Percentiles rank a stretch among this genome's conserved stretches.
These are phyloP conservation scores for Paracamarosporium sp. DNA, from an alignment of 2,329 filamentous ascomycete genomes.

Conservation along the genomic window DNA sequence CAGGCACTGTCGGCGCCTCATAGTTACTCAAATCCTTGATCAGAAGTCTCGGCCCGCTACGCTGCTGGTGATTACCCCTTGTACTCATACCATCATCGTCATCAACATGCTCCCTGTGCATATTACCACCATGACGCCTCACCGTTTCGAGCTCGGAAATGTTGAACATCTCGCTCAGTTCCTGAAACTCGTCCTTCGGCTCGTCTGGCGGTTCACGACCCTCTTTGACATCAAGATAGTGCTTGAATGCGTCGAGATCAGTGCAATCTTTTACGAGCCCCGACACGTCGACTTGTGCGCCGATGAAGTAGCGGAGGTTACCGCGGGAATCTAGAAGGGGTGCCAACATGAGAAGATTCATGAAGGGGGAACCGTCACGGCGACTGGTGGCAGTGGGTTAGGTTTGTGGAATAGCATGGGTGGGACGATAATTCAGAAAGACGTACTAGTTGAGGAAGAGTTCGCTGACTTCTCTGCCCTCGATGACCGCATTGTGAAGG, in stretches of 20 bases:
- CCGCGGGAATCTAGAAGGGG: conserved; percentile 73
- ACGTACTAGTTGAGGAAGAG: conserved; percentile 76
- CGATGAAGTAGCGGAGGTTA: conserved; percentile 71
- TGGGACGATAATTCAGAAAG: neutral
- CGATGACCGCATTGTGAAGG: conserved; percentile 65
- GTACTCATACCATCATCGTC: conserved; percentile 50
- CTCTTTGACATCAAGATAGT: conserved; percentile 51
- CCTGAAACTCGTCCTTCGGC: conserved; percentile 68
- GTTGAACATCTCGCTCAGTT: conserved; percentile 74
- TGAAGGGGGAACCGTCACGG: conserved; percentile 77
- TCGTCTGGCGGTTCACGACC: conserved; percentile 34
- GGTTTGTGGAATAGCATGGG: neutral
- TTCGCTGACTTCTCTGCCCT: conserved; percentile 74
- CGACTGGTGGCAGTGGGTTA: conserved; percentile 55
- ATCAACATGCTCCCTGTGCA: conserved; percentile 63
- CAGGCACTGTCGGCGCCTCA: conserved; percentile 27
- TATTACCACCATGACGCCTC: conserved; percentile 66
- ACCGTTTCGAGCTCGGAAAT: conserved; percentile 70
- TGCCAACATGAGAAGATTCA: conserved; percentile 78
- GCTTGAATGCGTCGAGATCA: conserved; percentile 68
- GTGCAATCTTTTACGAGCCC: conserved; percentile 71
- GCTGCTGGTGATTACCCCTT: neutral
- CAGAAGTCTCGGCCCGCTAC: conserved; percentile 51
- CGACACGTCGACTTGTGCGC: conserved; percentile 75
- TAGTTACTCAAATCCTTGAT: conserved; percentile 54